A percentile compares a stretch with the other conserved stretches of the same genome.
Conservation (phyloP, 805 yeast genomes). For the Lipomyces yamadae region DNA sequence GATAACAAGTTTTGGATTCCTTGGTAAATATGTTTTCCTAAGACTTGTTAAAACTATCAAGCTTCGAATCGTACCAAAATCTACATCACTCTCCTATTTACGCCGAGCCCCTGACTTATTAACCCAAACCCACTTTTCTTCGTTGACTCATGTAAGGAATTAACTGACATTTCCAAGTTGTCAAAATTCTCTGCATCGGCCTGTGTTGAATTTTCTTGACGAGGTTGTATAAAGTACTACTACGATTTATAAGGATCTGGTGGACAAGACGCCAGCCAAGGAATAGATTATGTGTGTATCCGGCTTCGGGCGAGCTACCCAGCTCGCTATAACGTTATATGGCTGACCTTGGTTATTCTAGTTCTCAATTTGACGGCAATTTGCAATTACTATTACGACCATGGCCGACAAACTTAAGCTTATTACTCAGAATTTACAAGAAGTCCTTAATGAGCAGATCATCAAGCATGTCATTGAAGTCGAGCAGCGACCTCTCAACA, state of each 20-base stretch:
- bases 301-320: background rate
- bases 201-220: background rate
- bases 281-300: background rate
- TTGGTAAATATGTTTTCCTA: background rate
- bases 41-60: background rate
- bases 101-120: background rate
- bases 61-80: background rate
- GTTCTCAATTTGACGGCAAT: background rate
- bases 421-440: constrained; percentile 87
- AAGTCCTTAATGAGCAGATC: constrained; percentile 84
- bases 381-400: background rate
- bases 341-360: too few species aligned
- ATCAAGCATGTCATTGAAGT: constrained; percentile 81
- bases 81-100: background rate
- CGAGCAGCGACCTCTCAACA: constrained; percentile 77
- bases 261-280: background rate
- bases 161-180: too few species aligned
- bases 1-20: background rate
- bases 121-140: background rate
- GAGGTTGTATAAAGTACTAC: background rate
- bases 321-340: too few species aligned
- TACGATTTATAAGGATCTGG: background rate
- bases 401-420: constrained; percentile 54
- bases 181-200: background rate
- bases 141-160: background rate